phyloP scores from a whole-genome alignment of 495 filamentous ascomycete species.

The Astrothelium subdiscretum region DNA sequence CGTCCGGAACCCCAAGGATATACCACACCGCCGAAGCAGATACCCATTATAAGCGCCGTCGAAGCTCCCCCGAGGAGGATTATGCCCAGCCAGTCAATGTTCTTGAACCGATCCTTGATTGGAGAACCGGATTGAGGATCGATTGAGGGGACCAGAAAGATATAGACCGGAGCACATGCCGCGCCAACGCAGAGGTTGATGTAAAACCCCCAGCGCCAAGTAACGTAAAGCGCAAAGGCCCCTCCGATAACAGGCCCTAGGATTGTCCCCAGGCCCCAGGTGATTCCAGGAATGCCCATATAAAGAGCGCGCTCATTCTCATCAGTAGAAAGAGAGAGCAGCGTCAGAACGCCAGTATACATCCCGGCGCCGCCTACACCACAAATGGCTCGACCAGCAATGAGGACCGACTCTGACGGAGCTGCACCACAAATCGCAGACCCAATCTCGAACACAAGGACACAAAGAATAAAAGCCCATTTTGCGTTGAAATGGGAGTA shows the following conservation, averaged over 20 bases:
- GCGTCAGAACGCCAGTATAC: conserved; percentile 72
- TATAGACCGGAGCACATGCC: conserved; percentile 41
- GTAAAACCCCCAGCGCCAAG: conserved; percentile 77
- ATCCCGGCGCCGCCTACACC: conserved; percentile 52
- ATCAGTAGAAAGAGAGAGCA: conserved; percentile 66
- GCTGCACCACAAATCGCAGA: conserved; percentile 28
- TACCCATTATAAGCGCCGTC: conserved; percentile 12
- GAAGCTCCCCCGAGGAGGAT: conserved; percentile 17
- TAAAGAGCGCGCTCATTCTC: conserved; percentile 41
- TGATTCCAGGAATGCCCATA: conserved; percentile 4
- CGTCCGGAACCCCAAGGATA: conserved; percentile 13
- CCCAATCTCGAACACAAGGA: conserved; percentile 26
- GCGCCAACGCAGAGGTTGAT: conserved; percentile 57
- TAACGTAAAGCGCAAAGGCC: conserved; percentile 32
- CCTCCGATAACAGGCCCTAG: conserved; percentile 25
- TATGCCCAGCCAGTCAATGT: conserved; percentile 30
- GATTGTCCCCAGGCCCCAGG: not conserved
- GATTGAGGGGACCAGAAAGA: conserved; percentile 41
- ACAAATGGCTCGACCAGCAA: conserved; percentile 27
- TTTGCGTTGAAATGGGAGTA: conserved; percentile 24
- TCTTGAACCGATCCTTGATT: conserved; percentile 23
- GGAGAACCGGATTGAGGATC: conserved; percentile 33
- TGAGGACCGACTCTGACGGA: conserved; percentile 21
- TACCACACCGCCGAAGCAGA: conserved; percentile 9
- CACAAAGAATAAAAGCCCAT: conserved; percentile 19